Evolutionary conservation across 306 rosid genomes (phyloP), one percentile per base, ranked within the genome.

Genomic region (Betula pendula): DNA sequence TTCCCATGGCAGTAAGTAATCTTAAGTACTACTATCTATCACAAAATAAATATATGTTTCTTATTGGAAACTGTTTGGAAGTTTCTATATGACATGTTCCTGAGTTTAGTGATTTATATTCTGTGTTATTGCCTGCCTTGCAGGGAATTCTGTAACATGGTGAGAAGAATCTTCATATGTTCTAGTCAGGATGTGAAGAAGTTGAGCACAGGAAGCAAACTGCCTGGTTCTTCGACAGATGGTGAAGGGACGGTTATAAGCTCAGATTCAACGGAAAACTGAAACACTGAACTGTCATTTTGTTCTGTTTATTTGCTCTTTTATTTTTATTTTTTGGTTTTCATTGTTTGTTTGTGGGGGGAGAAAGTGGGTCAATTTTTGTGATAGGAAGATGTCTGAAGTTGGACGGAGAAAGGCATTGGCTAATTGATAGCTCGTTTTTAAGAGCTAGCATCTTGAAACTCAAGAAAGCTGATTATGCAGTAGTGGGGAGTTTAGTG

Each of bases 61-160:
- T 2, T 13, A 24, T n/a, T 20, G 24, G 20, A 49, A 47, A 31
- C 16, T 35, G 24, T 11, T 5, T 44, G 49, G 44, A 44, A 20
- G 68, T 43, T 56, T 63, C 73, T 42, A 4, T 76, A 19, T 43
- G 52, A 48, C 43, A 22, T 8, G 35, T 31, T 63, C 60, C 55
- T 45, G 48, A 24, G 8, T n/a, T 66, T 56, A 48, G 50, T 43
- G 19, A 24, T 33, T 68, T 51, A 53, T 80, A 14, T 40, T 48
- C 38, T 72, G 7, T 71, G 17, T 56, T 42, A 15, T 77, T 52
- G 25, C 82, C 65, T 52, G 25, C 82, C 65, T 73, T 81, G 79
- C 89, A 96, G 99, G 49, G 97, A 92, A 77, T 96, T 96, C 85
- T 96, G 98, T 78, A 87, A 80, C 59, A 87, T 92, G 89, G 99